Base-by-base conservation (phyloP, 1,139 yeast species). In the Sugiyamaella paludigena region DNA sequence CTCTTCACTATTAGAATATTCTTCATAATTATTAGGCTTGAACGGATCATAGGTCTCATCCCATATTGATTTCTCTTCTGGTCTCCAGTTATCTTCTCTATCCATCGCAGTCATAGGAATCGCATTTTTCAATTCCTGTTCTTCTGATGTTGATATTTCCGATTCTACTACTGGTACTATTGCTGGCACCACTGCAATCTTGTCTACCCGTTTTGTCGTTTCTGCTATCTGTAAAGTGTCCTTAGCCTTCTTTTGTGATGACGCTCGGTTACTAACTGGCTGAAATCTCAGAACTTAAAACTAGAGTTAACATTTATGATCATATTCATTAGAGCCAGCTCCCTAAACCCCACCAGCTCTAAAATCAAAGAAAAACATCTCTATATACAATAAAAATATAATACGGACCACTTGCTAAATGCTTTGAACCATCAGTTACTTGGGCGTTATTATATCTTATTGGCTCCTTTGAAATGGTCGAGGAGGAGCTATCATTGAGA, bases 1-100 rank as follows among this genome's bases (percentile, higher is more conserved):
- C 40, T 57, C 59, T 10, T 36, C 50, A 24, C 58, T 54, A 4
- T 45, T 45, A 7, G 30, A 2, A 41, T 48, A 58, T 7, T 46
- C 50, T 2, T 45, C 45, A 40, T 46, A 47, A 11, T 19, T 36
- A 34, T 55, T 56, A 1, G 61, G 60, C 29, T 41, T 36, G 15
- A 33, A 11, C 7, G 58, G 56, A 30, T 55, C 57, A 36, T 57
- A 57, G 12, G 44, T 52, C 11, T 45, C 54, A 12, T 49, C 52
- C 58, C 58, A 57, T 44, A 15, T 24, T 7, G 35, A 8, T 29
- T 37, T 19, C 16, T 34, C 33, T 19, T 33, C 9, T 28, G 29
- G 30, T 27, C 13, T 12, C 10, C 36, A n/a, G 27, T 12, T 7
- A 28, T 27, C 27, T 34, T 43, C 37, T 2, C 34, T 12, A 11